phyloP scores from a whole-genome alignment of 345 rosid species.

The Fremontodendron californicum region DNA sequence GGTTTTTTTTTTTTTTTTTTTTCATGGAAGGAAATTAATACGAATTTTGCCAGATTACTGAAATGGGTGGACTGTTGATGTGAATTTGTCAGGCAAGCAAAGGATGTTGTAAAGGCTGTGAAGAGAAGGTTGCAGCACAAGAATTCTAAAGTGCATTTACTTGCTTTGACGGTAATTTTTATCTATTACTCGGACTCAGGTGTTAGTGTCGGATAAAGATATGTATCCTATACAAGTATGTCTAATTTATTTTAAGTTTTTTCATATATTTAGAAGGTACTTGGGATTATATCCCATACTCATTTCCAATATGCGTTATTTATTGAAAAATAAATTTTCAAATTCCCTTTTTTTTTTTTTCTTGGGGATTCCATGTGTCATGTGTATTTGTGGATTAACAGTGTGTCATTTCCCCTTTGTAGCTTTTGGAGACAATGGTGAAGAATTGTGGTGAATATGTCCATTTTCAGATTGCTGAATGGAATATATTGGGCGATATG shows the following conservation, averaged over 20 bases:
- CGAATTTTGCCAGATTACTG: constrained; percentile 9
- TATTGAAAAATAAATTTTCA: too few species aligned
- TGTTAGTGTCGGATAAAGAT: too few species aligned
- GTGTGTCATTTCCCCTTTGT: not conserved
- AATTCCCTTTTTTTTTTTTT: too few species aligned
- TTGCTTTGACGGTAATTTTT: constrained; percentile 78
- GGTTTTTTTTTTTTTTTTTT: too few species aligned
- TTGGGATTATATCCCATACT: too few species aligned
- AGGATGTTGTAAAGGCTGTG: constrained; percentile 86
- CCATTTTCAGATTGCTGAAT: constrained; percentile 86
- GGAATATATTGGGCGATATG: constrained; percentile 79
- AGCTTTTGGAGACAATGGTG: constrained; percentile 96
- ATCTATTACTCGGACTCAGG: too few species aligned
- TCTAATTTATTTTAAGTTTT: too few species aligned
- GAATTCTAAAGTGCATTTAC: constrained; percentile 73
- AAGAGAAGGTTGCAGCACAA: constrained; percentile 88
- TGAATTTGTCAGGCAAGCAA: constrained; percentile 69
- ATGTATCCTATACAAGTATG: too few species aligned
- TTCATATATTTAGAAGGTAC: too few species aligned
- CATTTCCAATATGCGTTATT: too few species aligned
- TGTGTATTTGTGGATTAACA: not conserved
- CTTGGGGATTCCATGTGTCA: not conserved
- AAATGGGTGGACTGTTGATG: not conserved
- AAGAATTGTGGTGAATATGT: constrained; percentile 92
- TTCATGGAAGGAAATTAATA: constrained; percentile 8